Percentiles rank a stretch among this genome's conserved stretches.
These are phyloP conservation scores for Pouteria campechiana DNA, from an alignment of 179 eudicot genomes.

Conservation along the genomic window DNA sequence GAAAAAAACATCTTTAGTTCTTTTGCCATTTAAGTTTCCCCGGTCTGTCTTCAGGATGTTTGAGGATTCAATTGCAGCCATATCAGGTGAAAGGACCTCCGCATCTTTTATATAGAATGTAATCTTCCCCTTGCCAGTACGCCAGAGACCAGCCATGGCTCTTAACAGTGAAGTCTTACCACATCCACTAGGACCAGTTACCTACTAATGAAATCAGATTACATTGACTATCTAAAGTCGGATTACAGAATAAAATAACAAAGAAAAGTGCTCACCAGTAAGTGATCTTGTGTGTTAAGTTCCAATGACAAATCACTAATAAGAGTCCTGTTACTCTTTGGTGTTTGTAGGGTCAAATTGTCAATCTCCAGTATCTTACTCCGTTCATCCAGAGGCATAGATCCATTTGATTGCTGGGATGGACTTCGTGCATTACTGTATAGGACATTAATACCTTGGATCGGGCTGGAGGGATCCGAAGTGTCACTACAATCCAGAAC, in stretches of 20 bases:
- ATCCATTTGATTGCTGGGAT: constrained; percentile 43
- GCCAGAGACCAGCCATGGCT: constrained; percentile 97
- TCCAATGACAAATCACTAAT: constrained; percentile 59
- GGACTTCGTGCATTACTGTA: constrained; percentile 22
- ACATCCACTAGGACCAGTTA: constrained; percentile 92
- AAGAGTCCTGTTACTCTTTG: constrained; percentile 44
- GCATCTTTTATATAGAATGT: constrained; percentile 37
- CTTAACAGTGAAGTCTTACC: constrained; percentile 94
- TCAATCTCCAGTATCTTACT: constrained; percentile 51
- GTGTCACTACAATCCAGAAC: constrained; percentile 57
- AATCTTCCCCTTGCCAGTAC: constrained; percentile 69
- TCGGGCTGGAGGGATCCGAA: constrained; percentile 25
- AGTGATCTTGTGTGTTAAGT: constrained; percentile 60
- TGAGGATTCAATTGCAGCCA: constrained; percentile 7
- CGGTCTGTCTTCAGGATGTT: constrained; percentile 5
- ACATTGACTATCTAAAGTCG: constrained; percentile 5
- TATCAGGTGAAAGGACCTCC: constrained; percentile 15
- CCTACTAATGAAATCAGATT: constrained; percentile 28
- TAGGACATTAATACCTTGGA: constrained; percentile 31
- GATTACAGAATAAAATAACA: constrained; percentile 2
- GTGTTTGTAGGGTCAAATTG: constrained; percentile 65
- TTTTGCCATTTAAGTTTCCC: constrained; percentile 13
- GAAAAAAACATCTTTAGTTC: constrained; percentile 59
- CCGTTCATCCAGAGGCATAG: constrained; percentile 14
- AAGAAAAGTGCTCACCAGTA: constrained; percentile 45